Evolutionary conservation across 345 rosid species (phyloP).

Genomic region (Durio zibethinus): DNA sequence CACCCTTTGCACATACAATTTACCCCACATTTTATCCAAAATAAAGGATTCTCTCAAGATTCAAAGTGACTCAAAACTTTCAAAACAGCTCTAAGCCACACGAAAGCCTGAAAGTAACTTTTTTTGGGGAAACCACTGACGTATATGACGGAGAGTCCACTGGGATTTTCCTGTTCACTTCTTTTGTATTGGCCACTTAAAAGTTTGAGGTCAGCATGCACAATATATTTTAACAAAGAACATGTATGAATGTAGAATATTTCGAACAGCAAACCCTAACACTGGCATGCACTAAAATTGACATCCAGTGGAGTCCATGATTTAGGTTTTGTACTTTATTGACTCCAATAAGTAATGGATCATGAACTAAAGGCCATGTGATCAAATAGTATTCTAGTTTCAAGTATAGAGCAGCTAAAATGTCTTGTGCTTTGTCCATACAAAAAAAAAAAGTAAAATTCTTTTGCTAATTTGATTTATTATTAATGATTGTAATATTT

Average conservation of each 20-base stretch:
- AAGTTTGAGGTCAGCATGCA: conserved; percentile 22
- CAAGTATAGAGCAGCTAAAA: background rate
- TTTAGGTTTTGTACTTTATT: background rate
- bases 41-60: background rate
- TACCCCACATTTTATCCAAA: conserved; percentile 26
- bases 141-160: conserved; percentile 27
- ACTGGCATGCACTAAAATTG: conserved; percentile 8
- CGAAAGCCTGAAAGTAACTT: conserved; percentile 14
- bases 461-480: too few relatives aligned
- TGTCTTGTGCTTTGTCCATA: conserved; percentile 4
- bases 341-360: background rate
- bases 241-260: conserved; percentile 21
- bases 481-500: background rate
- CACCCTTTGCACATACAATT: conserved; percentile 9
- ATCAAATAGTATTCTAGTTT: background rate
- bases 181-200: conserved; percentile 11
- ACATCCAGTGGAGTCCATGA: background rate
- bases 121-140: conserved; percentile 7
- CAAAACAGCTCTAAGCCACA: conserved; percentile 17
- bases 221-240: background rate
- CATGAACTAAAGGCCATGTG: background rate
- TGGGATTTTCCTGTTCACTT: conserved; percentile 10
- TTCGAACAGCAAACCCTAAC: conserved; percentile 14
- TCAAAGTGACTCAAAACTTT: background rate
- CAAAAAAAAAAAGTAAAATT: too few relatives aligned